phyloP scores from a whole-genome alignment of 805 yeast species.

The Lipomyces yamanashiensis region DNA sequence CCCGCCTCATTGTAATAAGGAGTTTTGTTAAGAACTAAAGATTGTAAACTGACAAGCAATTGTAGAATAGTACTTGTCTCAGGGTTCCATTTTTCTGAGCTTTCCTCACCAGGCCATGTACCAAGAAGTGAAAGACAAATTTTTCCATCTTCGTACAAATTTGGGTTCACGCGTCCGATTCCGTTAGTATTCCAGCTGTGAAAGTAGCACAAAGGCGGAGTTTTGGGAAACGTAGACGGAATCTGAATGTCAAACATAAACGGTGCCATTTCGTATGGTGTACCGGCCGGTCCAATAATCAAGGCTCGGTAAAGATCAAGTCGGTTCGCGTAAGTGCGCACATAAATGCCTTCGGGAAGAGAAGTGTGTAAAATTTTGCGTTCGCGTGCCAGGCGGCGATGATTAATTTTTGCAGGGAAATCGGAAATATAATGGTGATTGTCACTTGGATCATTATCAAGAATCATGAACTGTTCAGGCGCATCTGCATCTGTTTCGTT shows the following conservation, averaged over 20 bases:
- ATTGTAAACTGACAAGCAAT: conserved; percentile 32
- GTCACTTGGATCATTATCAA: conserved; percentile 21
- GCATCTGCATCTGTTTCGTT: conserved; percentile 11
- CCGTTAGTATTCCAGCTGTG: conserved; percentile 38
- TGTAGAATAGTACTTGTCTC: conserved; percentile 33
- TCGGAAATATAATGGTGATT: conserved; percentile 20
- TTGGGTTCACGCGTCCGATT: conserved; percentile 36
- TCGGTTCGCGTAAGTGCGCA: conserved; percentile 31
- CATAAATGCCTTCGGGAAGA: conserved; percentile 35
- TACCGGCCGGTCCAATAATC: conserved; percentile 32
- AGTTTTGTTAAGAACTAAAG: conserved; percentile 30
- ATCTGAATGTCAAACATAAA: conserved; percentile 34
- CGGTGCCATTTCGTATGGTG: conserved; percentile 37
- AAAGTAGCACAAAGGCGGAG: conserved; percentile 32
- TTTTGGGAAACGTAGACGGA: conserved; percentile 22
- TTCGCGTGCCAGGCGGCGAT: conserved; percentile 32
- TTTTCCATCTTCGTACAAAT: conserved; percentile 36
- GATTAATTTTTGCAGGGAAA: conserved; percentile 14
- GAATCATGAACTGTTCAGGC: conserved; percentile 21
- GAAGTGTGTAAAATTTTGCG: conserved; percentile 29
- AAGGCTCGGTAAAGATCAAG: conserved; percentile 32
- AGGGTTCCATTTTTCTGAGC: conserved; percentile 32
- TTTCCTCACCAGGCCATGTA: conserved; percentile 36
- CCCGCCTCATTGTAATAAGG: conserved; percentile 38
- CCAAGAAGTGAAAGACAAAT: conserved; percentile 35